Base-by-base conservation (phyloP, 2,329 filamentous ascomycete species). In the Beauveria bassiana region DNA sequence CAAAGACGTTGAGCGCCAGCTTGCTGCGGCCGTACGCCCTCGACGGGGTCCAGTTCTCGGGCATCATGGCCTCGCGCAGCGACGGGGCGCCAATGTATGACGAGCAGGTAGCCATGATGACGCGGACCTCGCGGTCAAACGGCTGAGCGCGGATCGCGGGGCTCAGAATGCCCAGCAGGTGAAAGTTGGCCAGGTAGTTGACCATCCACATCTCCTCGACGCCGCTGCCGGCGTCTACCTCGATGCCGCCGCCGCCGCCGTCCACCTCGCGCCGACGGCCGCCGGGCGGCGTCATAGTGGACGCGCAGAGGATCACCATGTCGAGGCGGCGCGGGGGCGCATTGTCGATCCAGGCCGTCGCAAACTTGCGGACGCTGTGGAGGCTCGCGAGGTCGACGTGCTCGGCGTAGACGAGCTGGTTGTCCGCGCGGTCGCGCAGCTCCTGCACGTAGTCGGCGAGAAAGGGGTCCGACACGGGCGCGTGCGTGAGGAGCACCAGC, bases 261-360 rank as follows among this genome's bases (percentile, higher is more conserved):
- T 80, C 75, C 0, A 92, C 96, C 65, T 83, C 77, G 1, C 74
- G 77, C 31, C 83, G 78, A 65, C 79, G 76, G 5, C 82, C 80
- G 1, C 86, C 89, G 12, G 82, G 83, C 2, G 91, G 87, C 5
- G 88, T 90, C 66, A 92, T 78, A 0, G 88, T 88, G 50, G 89
- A 89, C 10, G 88, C 95, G 73, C 92, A 96, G 20, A 99, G 81
- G 22, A 99, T 84, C 52, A 99, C 79, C 86, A 93, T 93, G 73
- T 99, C 95, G 7, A 99, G 78, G 53, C 96, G 82, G 61, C 96
- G 83, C 9, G 93, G 91, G 3, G 95, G 93, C 24, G 90, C 85
- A 73, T 97, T 98, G 74, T 99, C 93, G 66, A 99, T 91, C 93
- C 96, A 99, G 78, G 91, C 93, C 0, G 95, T 99, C 14, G 95